These are phyloP conservation scores for Anisogramma anomala DNA, from an alignment of 2,329 filamentous ascomycete genomes.

Conservation along the genomic window DNA sequence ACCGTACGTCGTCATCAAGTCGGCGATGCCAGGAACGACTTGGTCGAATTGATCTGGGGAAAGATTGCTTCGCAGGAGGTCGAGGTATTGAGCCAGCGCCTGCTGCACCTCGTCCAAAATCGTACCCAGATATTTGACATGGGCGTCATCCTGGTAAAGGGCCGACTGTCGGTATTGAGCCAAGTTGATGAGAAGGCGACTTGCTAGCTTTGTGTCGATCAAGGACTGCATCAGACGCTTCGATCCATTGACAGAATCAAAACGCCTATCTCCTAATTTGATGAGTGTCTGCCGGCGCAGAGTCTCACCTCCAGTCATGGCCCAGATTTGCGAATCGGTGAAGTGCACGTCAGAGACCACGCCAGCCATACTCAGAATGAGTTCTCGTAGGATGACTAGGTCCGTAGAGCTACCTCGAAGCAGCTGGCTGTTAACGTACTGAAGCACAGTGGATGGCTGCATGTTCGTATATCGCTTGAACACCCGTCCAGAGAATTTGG, in stretches of 20 bases:
- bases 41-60: slow-evolving; percentile 64
- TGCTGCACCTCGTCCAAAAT: slow-evolving; percentile 85
- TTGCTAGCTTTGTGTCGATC: slow-evolving; percentile 64
- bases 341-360: slow-evolving; percentile 80
- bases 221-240: slow-evolving; percentile 71
- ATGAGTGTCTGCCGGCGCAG: slow-evolving; percentile 72
- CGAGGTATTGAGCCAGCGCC: slow-evolving; percentile 76
- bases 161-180: slow-evolving; percentile 85
- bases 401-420: slow-evolving; percentile 76
- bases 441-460: slow-evolving; percentile 72
- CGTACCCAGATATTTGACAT: slow-evolving; percentile 80
- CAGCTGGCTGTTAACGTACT: slow-evolving; percentile 81
- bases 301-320: slow-evolving; percentile 75
- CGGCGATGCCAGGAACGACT: slow-evolving; percentile 62
- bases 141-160: slow-evolving; percentile 62
- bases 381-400: slow-evolving; percentile 79
- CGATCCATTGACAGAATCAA: slow-evolving; percentile 62
- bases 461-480: slow-evolving; percentile 79
- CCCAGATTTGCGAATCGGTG: slow-evolving; percentile 75
- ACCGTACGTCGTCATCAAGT: slow-evolving; percentile 66
- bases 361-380: slow-evolving; percentile 87
- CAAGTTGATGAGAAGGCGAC: slow-evolving; percentile 76
- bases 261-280: slow-evolving; percentile 69
- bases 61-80: slow-evolving; percentile 73
- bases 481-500: slow-evolving; percentile 81